A percentile compares a stretch with the other conserved stretches of the same genome.
These are phyloP conservation scores for Flaveria brownii DNA, from an alignment of 129 eudicot species.

Conservation along the genomic window DNA sequence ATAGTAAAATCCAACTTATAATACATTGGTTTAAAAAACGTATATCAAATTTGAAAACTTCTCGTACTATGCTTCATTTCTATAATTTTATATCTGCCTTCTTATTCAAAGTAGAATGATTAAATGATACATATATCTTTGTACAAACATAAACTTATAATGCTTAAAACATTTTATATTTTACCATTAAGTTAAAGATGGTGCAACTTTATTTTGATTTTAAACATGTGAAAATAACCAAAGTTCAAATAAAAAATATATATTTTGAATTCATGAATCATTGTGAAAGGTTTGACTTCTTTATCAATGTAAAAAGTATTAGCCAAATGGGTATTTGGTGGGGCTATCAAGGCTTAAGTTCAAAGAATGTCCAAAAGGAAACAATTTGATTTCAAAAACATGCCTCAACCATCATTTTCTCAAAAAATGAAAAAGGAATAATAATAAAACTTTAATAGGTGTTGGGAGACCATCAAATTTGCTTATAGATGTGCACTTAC, in stretches of 20 bases:
- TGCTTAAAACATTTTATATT: background rate
- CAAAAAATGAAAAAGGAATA: background rate
- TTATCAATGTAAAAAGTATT: constrained; percentile 6
- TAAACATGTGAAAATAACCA: constrained; percentile 19
- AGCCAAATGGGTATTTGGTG: constrained; percentile 19
- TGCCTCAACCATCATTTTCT: constrained; percentile 28
- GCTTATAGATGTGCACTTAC: constrained; percentile 22
- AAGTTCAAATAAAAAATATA: background rate
- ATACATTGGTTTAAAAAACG: too few species aligned
- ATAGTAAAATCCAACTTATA: too few species aligned
- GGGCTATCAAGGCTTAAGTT: constrained; percentile 34
- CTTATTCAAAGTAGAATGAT: too few species aligned
- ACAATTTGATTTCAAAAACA: constrained; percentile 28
- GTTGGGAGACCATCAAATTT: constrained; percentile 36
- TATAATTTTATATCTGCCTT: too few species aligned
- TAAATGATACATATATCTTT: background rate
- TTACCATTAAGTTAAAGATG: background rate
- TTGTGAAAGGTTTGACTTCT: constrained; percentile 26
- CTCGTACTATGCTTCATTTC: too few species aligned
- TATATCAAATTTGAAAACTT: too few species aligned
- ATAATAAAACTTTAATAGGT: constrained; percentile 28
- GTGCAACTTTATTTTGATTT: constrained; percentile 5
- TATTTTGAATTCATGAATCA: background rate
- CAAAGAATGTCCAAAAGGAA: constrained; percentile 34
- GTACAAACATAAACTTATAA: background rate